Conservation (phyloP, 2,329 filamentous ascomycete species). For the Seiridium unicorne region DNA sequence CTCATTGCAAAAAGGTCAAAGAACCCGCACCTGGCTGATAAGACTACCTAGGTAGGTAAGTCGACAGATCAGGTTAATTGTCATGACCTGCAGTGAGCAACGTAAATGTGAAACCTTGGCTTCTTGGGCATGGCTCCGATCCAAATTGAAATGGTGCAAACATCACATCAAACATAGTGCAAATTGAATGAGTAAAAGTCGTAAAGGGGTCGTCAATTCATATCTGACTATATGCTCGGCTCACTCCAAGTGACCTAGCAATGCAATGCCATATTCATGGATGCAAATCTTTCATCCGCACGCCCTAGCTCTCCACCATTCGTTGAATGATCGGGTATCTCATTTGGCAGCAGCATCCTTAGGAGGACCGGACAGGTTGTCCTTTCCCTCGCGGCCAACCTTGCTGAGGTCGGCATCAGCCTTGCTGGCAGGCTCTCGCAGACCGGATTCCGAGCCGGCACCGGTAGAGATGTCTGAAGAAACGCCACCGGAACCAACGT, state of each 20-base stretch:
- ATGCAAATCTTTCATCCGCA: slow-evolving; percentile 1
- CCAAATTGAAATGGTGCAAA: not conserved
- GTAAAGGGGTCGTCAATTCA: not conserved
- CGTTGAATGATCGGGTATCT: not conserved
- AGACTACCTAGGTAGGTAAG: no score
- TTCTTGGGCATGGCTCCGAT: no score
- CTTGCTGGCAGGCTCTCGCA: slow-evolving; percentile 60
- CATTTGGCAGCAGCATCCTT: slow-evolving; percentile 49
- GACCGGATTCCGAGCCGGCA: slow-evolving; percentile 45
- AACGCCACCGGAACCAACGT: slow-evolving; percentile 63
- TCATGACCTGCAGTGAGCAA: no score
- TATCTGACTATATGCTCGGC: slow-evolving; percentile 1
- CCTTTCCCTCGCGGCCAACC: slow-evolving; percentile 64
- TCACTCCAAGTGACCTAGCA: not conserved
- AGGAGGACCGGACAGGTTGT: slow-evolving; percentile 53
- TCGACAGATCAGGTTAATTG: no score
- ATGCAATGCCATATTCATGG: not conserved
- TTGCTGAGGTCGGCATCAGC: slow-evolving; percentile 54
- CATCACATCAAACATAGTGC: not conserved
- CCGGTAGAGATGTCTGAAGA: slow-evolving; percentile 53
- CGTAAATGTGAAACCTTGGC: no score
- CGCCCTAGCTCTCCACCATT: not conserved
- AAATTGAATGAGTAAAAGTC: not conserved
- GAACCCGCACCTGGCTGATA: no score
- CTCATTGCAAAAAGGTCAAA: no score